Base-by-base conservation (phyloP, 1,139 yeast genomes). In the Hyphopichia pseudoburtonii region DNA sequence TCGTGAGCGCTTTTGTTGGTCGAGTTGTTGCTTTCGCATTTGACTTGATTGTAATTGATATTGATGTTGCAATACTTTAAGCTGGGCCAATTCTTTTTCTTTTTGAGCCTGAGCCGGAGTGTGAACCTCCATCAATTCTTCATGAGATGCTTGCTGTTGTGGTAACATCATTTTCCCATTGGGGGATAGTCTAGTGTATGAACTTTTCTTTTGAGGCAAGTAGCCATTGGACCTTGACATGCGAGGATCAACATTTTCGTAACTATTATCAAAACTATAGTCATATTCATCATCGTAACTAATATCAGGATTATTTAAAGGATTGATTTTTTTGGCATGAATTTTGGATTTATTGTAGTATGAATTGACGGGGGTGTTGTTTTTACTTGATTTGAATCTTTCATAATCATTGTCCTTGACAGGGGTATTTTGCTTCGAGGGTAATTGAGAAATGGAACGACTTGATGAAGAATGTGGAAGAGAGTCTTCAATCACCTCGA, bases 401-500 rank as follows among this genome's bases (percentile, higher is more conserved):
- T 45, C 51, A 21, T 42, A 40, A 17, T 44, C 45, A 18, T 34
- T 17, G n/a, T 47, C 54, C 27, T 54, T 54, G 17, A 47, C 39
- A 2, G 62, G 62, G 12, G 56, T 51, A 9, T 33, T 18, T 22
- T 43, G 48, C 33, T 45, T 45, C 11, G 54, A 44, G 19, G 38
- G 33, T 33, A 51, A 28, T 19, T 35, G 33, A 27, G 29, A 25
- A 4, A 25, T 25, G 5, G 53, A 45, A 39, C 41, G 35, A 14
- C 43, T 39, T 3, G 55, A 48, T n/a, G 48, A 38, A 11, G 56
- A 46, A 17, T 39, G 43, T 23, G 35, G 40, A 12, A 42, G 23
- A 27, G 42, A 40, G n/a, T 48, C 66, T 37, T 66, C 77, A 35
- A 79, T 62, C 33, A 74, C 54, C 42, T 78, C 81, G n/a, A 89